A percentile compares a stretch with the other conserved stretches of the same genome.
These are phyloP conservation scores for Phalaenopsis aphrodite DNA, from an alignment of 106 monocot genomes.

Conservation along the genomic window DNA sequence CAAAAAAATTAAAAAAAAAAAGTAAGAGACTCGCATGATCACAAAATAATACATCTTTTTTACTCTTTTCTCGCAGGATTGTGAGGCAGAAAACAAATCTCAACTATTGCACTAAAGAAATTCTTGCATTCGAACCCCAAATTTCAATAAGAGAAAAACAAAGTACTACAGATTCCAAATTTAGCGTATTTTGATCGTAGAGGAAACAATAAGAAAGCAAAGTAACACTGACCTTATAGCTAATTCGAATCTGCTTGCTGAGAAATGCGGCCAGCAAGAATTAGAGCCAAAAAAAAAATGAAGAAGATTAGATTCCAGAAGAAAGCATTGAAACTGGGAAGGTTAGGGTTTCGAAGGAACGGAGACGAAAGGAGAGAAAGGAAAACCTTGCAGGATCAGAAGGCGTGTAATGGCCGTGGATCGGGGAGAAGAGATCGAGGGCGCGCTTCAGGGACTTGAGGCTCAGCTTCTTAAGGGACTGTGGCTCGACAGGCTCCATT, in stretches of 20 bases:
- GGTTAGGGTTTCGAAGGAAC: constrained; percentile 15
- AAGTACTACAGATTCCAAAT: neutral
- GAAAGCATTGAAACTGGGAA: constrained; percentile 5
- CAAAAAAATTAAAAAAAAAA: no score
- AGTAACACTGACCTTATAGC: constrained; percentile 59
- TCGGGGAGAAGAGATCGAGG: constrained; percentile 83
- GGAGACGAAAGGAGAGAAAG: neutral
- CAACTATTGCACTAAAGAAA: neutral
- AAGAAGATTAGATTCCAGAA: neutral
- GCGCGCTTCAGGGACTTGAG: constrained; percentile 90
- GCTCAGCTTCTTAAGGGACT: constrained; percentile 94
- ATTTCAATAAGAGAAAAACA: neutral
- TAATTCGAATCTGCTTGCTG: constrained; percentile 71
- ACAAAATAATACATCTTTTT: neutral
- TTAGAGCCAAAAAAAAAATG: neutral
- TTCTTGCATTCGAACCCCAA: no score
- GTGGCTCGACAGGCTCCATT: constrained; percentile 84
- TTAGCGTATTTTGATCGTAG: no score
- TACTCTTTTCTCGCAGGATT: neutral
- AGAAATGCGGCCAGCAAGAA: neutral
- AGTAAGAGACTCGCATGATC: neutral
- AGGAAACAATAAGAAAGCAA: no score
- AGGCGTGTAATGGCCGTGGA: constrained; percentile 39
- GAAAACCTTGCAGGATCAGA: constrained; percentile 68
- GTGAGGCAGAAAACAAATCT: neutral